Evolutionary conservation across 345 rosid genomes (phyloP).

Genomic region (Rhodomyrtus tomentosa): DNA sequence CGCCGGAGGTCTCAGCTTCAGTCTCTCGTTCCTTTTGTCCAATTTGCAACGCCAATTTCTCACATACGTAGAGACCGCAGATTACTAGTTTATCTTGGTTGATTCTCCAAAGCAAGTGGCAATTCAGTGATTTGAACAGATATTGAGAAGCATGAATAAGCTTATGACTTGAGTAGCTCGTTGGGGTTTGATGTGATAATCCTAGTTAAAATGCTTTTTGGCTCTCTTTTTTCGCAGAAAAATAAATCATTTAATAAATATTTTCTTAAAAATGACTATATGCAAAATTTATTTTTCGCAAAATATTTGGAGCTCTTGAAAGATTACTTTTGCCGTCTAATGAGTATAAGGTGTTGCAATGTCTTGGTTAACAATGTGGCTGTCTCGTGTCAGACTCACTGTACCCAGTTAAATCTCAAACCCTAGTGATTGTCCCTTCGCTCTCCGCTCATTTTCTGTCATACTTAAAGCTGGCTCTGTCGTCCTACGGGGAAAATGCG

Average conservation of each 20-base stretch:
- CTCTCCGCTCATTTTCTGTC: too few relatives aligned
- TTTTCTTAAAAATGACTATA: neutral
- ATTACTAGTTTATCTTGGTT: neutral
- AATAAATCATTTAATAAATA: neutral
- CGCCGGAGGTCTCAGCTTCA: neutral
- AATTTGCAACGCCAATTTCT: neutral
- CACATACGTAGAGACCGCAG: neutral
- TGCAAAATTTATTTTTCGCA: too few relatives aligned
- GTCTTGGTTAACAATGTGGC: too few relatives aligned
- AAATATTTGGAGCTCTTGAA: too few relatives aligned
- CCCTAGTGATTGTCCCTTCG: too few relatives aligned
- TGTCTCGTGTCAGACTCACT: too few relatives aligned
- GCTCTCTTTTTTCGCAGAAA: neutral
- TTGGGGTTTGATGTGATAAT: neutral
- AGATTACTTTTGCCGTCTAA: too few relatives aligned
- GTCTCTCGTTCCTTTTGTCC: neutral
- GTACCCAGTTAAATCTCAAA: too few relatives aligned
- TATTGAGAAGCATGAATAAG: neutral
- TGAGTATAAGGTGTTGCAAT: too few relatives aligned
- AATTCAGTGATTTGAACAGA: neutral
- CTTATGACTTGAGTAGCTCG: neutral
- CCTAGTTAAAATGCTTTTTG: neutral
- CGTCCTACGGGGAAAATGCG: too few relatives aligned
- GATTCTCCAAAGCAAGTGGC: neutral
- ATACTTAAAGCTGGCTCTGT: too few relatives aligned